A percentile compares a stretch with the other conserved stretches of the same genome.
These are phyloP conservation scores for Blastobotrys petasosporus DNA, from an alignment of 1,139 yeast species.

Conservation along the genomic window DNA sequence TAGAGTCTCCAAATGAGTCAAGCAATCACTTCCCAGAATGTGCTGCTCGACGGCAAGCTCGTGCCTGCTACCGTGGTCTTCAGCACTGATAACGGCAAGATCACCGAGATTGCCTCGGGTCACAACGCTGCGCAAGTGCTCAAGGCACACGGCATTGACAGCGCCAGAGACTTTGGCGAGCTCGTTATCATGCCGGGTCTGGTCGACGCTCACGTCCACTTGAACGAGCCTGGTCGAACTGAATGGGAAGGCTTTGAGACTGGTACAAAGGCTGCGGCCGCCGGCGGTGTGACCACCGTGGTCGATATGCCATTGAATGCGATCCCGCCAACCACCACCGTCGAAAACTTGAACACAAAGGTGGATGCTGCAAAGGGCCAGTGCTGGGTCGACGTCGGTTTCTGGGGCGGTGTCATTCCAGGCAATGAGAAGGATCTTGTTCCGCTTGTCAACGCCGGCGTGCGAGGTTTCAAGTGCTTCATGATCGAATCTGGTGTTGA, in stretches of 20 bases:
- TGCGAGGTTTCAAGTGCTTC: constrained; percentile 87
- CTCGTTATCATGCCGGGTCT: constrained; percentile 75
- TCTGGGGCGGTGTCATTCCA: constrained; percentile 95
- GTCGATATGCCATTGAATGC: constrained; percentile 96
- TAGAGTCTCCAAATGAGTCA: constrained; percentile 4
- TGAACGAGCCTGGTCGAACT: constrained; percentile 91
- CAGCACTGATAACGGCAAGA: constrained; percentile 59
- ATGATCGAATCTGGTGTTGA: constrained; percentile 89
- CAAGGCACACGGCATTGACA: constrained; percentile 22
- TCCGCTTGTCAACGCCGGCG: constrained; percentile 78
- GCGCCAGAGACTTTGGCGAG: constrained; percentile 55
- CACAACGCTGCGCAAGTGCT: constrained; percentile 35
- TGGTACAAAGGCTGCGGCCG: constrained; percentile 86
- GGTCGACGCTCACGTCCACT: constrained; percentile 88
- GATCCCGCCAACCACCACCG: constrained; percentile 87
- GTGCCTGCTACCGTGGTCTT: constrained; percentile 64
- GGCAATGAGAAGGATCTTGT: constrained; percentile 56
- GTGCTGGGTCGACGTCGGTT: constrained; percentile 90
- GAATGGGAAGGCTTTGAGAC: constrained; percentile 96
- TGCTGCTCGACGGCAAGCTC: constrained; percentile 47
- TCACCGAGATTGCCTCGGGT: constrained; percentile 44
- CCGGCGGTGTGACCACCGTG: constrained; percentile 95
- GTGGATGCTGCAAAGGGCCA: constrained; percentile 72
- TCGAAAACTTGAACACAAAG: constrained; percentile 67
- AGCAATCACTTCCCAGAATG: constrained; percentile 63